Evolutionary conservation across 805 yeast species (phyloP).

Genomic region (Wickerhamiella domercqiae): DNA sequence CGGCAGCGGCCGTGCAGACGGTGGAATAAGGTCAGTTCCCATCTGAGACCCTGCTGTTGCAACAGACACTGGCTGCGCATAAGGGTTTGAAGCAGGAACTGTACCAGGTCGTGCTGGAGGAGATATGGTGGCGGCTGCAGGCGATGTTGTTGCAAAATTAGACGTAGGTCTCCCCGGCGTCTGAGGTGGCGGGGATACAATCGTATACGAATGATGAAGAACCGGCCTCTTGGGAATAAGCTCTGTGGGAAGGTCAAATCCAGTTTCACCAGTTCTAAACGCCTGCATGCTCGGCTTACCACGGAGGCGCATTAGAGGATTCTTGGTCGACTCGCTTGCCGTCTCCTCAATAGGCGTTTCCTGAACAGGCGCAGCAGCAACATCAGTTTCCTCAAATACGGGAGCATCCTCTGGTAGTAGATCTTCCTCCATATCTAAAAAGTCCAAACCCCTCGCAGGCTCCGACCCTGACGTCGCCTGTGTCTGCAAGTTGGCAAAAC

Average conservation of each 20-base stretch:
- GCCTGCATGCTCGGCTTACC: constrained; percentile 12
- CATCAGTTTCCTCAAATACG: constrained; percentile 4
- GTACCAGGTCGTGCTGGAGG: constrained; percentile 4
- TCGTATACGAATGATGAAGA: constrained; percentile 13
- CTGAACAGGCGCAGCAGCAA: constrained; percentile 3
- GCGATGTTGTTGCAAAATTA: not conserved
- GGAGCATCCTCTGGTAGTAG: constrained; percentile 20
- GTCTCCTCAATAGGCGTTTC: not conserved
- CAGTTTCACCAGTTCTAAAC: constrained; percentile 17
- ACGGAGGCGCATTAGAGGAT: constrained; percentile 5
- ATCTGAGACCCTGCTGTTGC: too few relatives aligned
- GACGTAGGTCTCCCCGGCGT: not conserved
- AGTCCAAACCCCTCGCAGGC: constrained; percentile 13
- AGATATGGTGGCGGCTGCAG: not conserved
- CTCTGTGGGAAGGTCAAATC: constrained; percentile 24
- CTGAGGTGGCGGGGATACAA: not conserved
- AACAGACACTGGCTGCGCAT: too few relatives aligned
- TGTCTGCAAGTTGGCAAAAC: constrained; percentile 1
- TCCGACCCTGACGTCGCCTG: constrained; percentile 1
- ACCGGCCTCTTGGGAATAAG: constrained; percentile 18
- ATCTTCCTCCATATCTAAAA: constrained; percentile 24
- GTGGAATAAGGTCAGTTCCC: too few relatives aligned
- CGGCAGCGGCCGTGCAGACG: too few relatives aligned
- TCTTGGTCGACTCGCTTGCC: constrained; percentile 1
- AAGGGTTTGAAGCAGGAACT: too few relatives aligned